Evolutionary conservation across 2,329 filamentous ascomycete species (phyloP).

Genomic region (Tolypocladium album): DNA sequence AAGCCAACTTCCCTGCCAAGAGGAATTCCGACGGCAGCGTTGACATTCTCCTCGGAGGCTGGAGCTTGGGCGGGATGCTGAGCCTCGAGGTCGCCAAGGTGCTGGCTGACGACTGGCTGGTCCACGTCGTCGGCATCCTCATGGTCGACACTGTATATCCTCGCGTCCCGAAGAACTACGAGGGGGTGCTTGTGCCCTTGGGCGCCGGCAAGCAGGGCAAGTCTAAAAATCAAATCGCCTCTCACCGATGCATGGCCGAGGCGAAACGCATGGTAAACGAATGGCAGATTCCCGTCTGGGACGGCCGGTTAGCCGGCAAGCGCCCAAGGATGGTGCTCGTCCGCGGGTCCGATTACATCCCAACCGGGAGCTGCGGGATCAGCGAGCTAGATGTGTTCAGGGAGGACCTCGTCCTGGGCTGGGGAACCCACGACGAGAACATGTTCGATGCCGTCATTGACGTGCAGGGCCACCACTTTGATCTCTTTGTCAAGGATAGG

Average conservation of each 20-base stretch:
- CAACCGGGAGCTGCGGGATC: conserved; percentile 14
- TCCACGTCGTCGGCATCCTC: conserved; percentile 37
- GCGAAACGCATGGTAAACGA: conserved; percentile 26
- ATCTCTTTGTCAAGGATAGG: conserved; percentile 26
- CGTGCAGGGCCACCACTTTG: conserved; percentile 41
- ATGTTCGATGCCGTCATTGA: conserved; percentile 35
- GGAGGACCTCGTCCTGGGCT: conserved; percentile 31
- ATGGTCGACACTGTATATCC: conserved; percentile 41
- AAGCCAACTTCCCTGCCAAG: conserved; percentile 15
- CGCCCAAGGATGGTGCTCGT: conserved; percentile 34
- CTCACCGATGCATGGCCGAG: conserved; percentile 29
- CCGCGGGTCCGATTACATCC: conserved; percentile 30
- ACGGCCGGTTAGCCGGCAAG: conserved; percentile 10
- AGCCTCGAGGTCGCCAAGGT: conserved; percentile 38
- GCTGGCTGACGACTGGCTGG: conserved; percentile 21
- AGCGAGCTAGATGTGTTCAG: conserved; percentile 33
- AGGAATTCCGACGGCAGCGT: conserved; percentile 15
- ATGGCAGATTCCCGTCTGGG: conserved; percentile 31
- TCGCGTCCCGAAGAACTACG: conserved; percentile 3
- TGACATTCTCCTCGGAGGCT: conserved; percentile 41
- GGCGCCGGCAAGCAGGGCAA: conserved; percentile 16
- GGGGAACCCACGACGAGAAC: conserved; percentile 32
- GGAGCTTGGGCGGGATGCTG: conserved; percentile 43
- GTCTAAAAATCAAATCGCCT: conserved; percentile 22
- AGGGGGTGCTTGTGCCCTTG: conserved; percentile 4